Evolutionary conservation across 306 rosid genomes (phyloP), one percentile per base, ranked within the genome.

Genomic region (Begonia loranthoides): DNA sequence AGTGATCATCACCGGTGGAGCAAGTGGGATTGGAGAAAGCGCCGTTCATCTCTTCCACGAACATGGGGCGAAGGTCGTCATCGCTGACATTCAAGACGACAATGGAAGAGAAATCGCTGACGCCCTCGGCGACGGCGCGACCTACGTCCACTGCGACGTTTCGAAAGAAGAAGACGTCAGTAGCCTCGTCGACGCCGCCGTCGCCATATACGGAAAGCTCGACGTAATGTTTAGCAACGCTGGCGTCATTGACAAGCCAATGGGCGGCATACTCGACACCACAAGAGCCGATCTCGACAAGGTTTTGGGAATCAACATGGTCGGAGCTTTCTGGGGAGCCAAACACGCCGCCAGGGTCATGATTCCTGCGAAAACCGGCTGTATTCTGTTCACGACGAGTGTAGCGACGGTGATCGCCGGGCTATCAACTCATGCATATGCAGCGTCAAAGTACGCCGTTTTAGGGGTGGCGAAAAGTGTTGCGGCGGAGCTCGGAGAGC

Each of bases 181-280:
- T 38, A 48, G 50, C 8, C 55, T 70, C 1, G 44, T 70, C 16
- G 75, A 70, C 59, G 17, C 63, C 33, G 49, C 66, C 3, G 40
- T 70, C 6, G 41, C 54, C 13, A 40, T 19, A 15, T 21, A 59
- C 13, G 66, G 62, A 13, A 51, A 45, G 17, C 70, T 70, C 2
- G 75, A 70, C 45, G 55, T 70, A 19, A 70, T 70, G 75, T 70
- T 54, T 28, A 59, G 41, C 66, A 70, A 70, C 22, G 75, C 75
- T n/a, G 70, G 75, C 41, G 69, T 70, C 28, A 2, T 64, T 4
- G 70, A 64, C 63, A 41, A 45, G 17, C 17, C 51, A 6, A 1
- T 48, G 0, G 61, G 45, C 16, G 28, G 54, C 43, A 70, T 59
- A 15, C 13, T 70, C 19, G 70, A 64, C 9, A 15, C 52, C 11